phyloP scores from a whole-genome alignment of 352 stramenopile genomes.

The Phytophthora agathidicida region DNA sequence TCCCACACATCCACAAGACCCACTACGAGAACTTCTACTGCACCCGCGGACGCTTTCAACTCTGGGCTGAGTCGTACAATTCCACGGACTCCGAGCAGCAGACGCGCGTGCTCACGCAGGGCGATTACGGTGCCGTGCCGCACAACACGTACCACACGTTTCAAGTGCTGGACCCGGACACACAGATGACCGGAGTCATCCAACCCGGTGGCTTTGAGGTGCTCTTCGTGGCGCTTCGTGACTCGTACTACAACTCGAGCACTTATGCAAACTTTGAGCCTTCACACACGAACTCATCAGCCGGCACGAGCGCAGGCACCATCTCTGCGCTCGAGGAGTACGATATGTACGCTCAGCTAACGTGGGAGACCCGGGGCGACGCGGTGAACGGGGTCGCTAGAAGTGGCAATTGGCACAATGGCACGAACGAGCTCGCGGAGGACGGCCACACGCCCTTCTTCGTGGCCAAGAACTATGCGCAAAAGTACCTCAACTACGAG shows the following conservation, averaged over 20 bases:
- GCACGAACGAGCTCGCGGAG: constrained; percentile 45
- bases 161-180: constrained; percentile 61
- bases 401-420: constrained; percentile 58
- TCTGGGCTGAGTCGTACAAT: constrained; percentile 48
- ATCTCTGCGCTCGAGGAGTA: constrained; percentile 50
- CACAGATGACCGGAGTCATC: constrained; percentile 62
- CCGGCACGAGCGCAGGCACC: constrained; percentile 35
- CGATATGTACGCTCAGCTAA: constrained; percentile 54
- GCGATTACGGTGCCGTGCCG: constrained; percentile 59
- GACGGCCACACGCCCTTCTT: constrained; percentile 58
- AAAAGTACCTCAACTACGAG: constrained; percentile 63
- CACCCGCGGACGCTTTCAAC: constrained; percentile 54
- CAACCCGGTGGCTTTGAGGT: constrained; percentile 57
- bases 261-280: constrained; percentile 53
- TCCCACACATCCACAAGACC: constrained; percentile 60
- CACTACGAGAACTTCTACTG: constrained; percentile 73
- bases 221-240: constrained; percentile 55
- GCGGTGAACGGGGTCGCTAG: constrained; percentile 47
- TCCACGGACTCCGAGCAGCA: constrained; percentile 39
- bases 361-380: constrained; percentile 48
- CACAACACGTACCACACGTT: constrained; percentile 69
- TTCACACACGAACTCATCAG: constrained; percentile 33
- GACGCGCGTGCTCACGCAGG: constrained; percentile 53
- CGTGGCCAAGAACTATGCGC: constrained; percentile 59
- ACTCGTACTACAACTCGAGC: constrained; percentile 48